phyloP scores from a whole-genome alignment of 768 basidiomycete species.

The Boletus reticulatus region DNA sequence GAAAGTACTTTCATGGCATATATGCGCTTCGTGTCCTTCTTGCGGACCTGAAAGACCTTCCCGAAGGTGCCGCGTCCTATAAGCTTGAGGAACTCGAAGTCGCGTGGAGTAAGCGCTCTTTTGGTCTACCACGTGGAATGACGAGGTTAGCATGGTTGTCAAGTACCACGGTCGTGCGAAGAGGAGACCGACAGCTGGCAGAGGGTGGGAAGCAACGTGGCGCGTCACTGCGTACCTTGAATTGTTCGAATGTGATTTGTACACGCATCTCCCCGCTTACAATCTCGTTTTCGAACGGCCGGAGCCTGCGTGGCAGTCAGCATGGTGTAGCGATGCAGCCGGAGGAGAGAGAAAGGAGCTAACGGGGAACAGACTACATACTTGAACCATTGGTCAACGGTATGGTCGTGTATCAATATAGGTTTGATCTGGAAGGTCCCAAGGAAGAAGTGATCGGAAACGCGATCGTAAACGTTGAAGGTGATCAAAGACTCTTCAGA shows the following conservation, averaged over 20 bases:
- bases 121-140: slow-evolving; percentile 56
- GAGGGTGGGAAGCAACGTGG: slow-evolving; percentile 23
- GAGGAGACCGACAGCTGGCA: slow-evolving; percentile 22
- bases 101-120: slow-evolving; percentile 85
- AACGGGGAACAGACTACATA: slow-evolving; percentile 42
- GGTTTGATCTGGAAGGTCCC: slow-evolving; percentile 93
- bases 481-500: slow-evolving; percentile 80
- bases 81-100: slow-evolving; percentile 98
- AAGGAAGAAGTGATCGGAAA: slow-evolving; percentile 82
- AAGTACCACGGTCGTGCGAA: slow-evolving; percentile 25
- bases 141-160: slow-evolving; percentile 16
- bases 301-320: slow-evolving; percentile 48
- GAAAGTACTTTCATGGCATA: slow-evolving; percentile 99
- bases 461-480: slow-evolving; percentile 90
- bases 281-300: slow-evolving; percentile 72
- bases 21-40: slow-evolving; percentile 96
- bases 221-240: slow-evolving; percentile 54
- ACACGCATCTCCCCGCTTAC: slow-evolving; percentile 93
- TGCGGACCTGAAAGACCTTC: slow-evolving; percentile 98
- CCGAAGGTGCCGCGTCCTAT: slow-evolving; percentile 99
- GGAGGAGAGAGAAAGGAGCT: slow-evolving; percentile 7
- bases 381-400: slow-evolving; percentile 97
- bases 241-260: slow-evolving; percentile 91
- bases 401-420: slow-evolving; percentile 85
- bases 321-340: slow-evolving; percentile 6